Evolutionary conservation across 2,329 filamentous ascomycete species (phyloP).

Genomic region (Cordyceps pruinosa): DNA sequence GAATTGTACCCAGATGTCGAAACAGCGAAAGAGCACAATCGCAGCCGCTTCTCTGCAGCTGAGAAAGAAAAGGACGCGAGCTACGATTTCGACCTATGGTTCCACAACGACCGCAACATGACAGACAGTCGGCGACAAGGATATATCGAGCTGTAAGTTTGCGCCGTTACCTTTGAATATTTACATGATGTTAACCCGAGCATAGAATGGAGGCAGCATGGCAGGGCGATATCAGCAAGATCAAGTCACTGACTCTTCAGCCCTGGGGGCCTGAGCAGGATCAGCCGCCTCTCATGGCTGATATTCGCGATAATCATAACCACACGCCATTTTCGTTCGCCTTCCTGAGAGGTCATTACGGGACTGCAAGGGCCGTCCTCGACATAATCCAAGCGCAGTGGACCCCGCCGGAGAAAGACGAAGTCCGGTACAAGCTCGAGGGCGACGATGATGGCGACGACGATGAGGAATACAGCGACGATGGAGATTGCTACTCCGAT

Average conservation of each 20-base stretch:
- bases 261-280: slow-evolving; percentile 48
- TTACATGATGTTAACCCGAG: not conserved
- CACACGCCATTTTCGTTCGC: slow-evolving; percentile 63
- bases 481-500: slow-evolving; percentile 29
- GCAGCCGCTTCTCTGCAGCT: not conserved
- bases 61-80: slow-evolving; percentile 22
- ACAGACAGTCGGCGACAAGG: slow-evolving; percentile 48
- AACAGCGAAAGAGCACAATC: slow-evolving; percentile 14
- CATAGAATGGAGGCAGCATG: slow-evolving; percentile 63
- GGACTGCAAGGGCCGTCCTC: slow-evolving; percentile 58
- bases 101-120: slow-evolving; percentile 46
- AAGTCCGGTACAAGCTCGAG: slow-evolving; percentile 42
- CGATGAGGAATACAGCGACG: slow-evolving; percentile 29
- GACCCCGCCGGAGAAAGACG: slow-evolving; percentile 45
- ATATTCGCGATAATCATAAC: slow-evolving; percentile 43
- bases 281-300: slow-evolving; percentile 56
- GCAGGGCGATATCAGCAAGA: slow-evolving; percentile 57
- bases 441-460: slow-evolving; percentile 32
- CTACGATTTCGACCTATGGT: slow-evolving; percentile 46
- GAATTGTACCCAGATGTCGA: slow-evolving; percentile 54
- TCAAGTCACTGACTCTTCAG: slow-evolving; percentile 57
- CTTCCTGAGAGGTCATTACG: slow-evolving; percentile 56
- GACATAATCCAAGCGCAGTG: slow-evolving; percentile 67
- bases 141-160: slow-evolving; percentile 56
- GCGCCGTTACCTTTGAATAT: not conserved